Evolutionary conservation across 2,329 filamentous ascomycete genomes (phyloP).

Genomic region (Ambrosiella beaveri): DNA sequence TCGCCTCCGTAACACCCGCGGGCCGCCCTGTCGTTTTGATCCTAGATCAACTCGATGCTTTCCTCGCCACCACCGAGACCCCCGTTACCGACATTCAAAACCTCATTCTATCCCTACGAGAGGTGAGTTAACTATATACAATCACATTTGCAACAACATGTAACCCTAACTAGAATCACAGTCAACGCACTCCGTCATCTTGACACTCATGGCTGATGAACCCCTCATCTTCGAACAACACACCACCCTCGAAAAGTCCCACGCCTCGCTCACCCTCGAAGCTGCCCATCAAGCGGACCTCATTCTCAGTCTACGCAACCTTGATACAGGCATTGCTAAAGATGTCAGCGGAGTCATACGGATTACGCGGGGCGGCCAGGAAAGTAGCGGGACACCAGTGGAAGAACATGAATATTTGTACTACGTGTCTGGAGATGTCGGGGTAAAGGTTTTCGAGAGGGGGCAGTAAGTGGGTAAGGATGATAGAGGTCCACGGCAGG

Average conservation of each 20-base stretch:
- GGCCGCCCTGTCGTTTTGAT: constrained; percentile 37
- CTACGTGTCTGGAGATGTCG: constrained; percentile 61
- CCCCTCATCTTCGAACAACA: constrained; percentile 45
- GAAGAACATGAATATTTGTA: constrained; percentile 63
- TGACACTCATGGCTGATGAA: constrained; percentile 55
- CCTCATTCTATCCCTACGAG: constrained; percentile 40
- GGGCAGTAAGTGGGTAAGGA: constrained; percentile 25
- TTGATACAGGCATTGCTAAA: constrained; percentile 77
- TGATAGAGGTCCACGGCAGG: neutral
- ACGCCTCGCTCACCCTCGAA: constrained; percentile 52
- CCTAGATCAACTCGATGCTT: constrained; percentile 46
- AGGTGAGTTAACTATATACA: constrained; percentile 31
- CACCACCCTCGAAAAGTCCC: constrained; percentile 51
- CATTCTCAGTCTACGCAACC: constrained; percentile 52
- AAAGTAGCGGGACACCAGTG: constrained; percentile 17
- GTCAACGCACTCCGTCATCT: constrained; percentile 46
- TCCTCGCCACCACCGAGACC: constrained; percentile 41
- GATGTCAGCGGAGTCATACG: constrained; percentile 82
- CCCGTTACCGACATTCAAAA: constrained; percentile 32
- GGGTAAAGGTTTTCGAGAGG: constrained; percentile 68
- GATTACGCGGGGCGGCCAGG: constrained; percentile 40
- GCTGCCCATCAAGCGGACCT: constrained; percentile 59
- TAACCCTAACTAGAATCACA: constrained; percentile 18
- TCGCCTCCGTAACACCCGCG: constrained; percentile 19
- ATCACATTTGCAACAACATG: neutral